A percentile compares a stretch with the other conserved stretches of the same genome.
Conservation (phyloP, 2,329 filamentous ascomycete genomes). For the Verticillium alfalfae region DNA sequence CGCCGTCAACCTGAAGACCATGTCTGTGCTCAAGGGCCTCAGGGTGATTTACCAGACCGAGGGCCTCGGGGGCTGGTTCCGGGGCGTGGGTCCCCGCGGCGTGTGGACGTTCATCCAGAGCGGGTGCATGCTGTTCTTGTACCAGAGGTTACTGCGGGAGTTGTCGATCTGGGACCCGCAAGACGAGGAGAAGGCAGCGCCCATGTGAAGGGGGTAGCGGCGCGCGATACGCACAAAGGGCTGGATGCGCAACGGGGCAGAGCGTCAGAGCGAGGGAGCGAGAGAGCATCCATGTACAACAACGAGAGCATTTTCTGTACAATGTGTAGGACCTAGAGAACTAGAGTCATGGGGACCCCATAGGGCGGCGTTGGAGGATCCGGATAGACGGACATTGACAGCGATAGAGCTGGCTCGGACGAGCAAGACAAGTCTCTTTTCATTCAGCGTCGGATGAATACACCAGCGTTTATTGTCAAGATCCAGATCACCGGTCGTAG, state of each 20-base stretch:
- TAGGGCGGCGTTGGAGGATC: conserved; percentile 1
- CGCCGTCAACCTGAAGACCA: conserved; percentile 77
- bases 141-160: conserved; percentile 78
- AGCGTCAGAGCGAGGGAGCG: background rate
- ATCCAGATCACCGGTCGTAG: too few species aligned
- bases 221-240: background rate
- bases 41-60: conserved; percentile 86
- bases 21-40: conserved; percentile 79
- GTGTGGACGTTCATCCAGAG: conserved; percentile 98
- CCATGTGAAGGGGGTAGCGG: background rate
- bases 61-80: conserved; percentile 84
- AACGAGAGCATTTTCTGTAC: background rate
- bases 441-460: background rate
- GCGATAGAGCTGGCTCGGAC: conserved; percentile 8
- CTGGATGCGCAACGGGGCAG: background rate
- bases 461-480: background rate
- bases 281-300: background rate
- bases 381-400: conserved; percentile 5
- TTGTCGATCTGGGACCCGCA: conserved; percentile 51
- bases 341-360: conserved; percentile 1
- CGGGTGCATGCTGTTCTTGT: conserved; percentile 92
- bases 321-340: conserved; percentile 4
- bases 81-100: conserved; percentile 84
- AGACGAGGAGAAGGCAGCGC: background rate
- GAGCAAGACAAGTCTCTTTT: conserved; percentile 11